Evolutionary conservation across 495 filamentous ascomycete species (phyloP).

Genomic region (Entonaema liquescens): DNA sequence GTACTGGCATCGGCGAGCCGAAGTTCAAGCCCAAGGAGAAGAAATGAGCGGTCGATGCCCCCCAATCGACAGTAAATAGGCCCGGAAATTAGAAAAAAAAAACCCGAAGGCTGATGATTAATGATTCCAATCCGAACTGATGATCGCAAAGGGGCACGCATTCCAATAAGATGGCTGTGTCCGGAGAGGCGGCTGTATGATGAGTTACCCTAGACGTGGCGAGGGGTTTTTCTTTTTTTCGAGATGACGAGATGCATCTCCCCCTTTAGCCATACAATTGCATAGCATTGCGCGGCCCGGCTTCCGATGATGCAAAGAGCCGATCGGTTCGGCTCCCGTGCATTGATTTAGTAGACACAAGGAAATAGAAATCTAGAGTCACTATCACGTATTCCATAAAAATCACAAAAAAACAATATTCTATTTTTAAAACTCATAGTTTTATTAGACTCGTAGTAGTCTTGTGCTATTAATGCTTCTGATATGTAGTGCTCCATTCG

Average conservation of each 20-base stretch:
- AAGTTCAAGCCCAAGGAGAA: constrained; percentile 74
- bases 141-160: background rate
- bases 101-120: background rate
- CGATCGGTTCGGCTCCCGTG: constrained; percentile 7
- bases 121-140: constrained; percentile 13
- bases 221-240: background rate
- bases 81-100: background rate
- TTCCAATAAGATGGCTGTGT: background rate
- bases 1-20: constrained; percentile 76
- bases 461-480: background rate
- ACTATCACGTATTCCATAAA: background rate
- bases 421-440: background rate
- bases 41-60: constrained; percentile 6
- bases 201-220: constrained; percentile 8
- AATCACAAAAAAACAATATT: background rate
- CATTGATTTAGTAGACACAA: constrained; percentile 27
- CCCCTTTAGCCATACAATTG: constrained; percentile 20
- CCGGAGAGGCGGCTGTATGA: constrained; percentile 1
- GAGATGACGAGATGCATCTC: constrained; percentile 5
- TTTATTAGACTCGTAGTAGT: background rate
- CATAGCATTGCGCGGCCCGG: constrained; percentile 24
- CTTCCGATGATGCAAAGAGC: constrained; percentile 15
- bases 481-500: background rate
- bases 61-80: background rate
- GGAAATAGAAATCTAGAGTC: constrained; percentile 18